Base-by-base conservation (phyloP, 805 yeast species). In the Candida railenensis region DNA sequence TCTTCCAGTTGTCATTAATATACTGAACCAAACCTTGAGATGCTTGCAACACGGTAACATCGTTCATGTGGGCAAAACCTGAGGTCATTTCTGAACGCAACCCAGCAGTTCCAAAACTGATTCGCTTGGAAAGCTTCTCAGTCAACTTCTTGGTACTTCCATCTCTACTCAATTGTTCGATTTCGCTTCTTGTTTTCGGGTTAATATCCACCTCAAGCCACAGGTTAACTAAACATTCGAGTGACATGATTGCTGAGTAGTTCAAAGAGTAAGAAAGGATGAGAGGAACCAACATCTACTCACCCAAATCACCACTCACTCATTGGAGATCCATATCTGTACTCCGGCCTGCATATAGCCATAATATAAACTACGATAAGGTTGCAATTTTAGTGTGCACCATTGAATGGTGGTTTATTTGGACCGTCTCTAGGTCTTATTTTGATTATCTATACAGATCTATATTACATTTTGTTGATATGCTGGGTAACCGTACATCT, bases 31-130 rank as follows among this genome's bases (percentile, higher is more conserved):
- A 65, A 1, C 95, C 96, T 55, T 89, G 96, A 0, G 97, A 82
- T 0, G 98, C 91, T 67, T 92, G 98, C 39, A 89, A 59, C 1
- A 92, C 86, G 0, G 97, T 89, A 15, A 92, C 84, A 51, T 85
- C 85, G 63, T 94, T 92, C 92, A 94, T 87, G 54, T 90, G 79
- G 44, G 81, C 78, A 60, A 87, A 90, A 0, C 99, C 98, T 0
- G 97, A 89, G 50, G 83, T 91, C 97, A 94, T 90, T 19, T 75
- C 69, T 1, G 96, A 80, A 22, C 99, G 73, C 41, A 94, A 77
- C 0, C 97, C 98, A 2, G 98, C 97, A 0, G 98, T 92, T 0
- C 98, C 98, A 65, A 92, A 92, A 11, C 82, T 69, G 22, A 91
- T 84, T 44, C 96, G 66, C n/a, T 58, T 54, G 38, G 77, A 58